Base-by-base conservation (phyloP, 176 grass and related monocot genomes). In the Tillandsia fasciculata region DNA sequence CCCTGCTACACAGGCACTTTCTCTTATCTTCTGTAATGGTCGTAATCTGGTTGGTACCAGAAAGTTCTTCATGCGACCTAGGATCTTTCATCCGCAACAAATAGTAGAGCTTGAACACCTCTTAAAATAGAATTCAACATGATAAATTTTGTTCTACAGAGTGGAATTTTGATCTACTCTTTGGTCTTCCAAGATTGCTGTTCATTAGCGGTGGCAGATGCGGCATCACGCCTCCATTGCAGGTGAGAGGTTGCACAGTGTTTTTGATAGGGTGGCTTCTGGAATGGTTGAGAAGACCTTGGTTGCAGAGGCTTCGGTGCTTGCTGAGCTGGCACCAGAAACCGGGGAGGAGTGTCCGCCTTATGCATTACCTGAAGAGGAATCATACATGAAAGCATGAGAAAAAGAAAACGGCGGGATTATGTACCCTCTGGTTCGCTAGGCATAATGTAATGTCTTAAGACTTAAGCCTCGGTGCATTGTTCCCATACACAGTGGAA, bases 191-290 rank as follows among this genome's bases (percentile, higher is more conserved):
- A 74, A 27, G 53, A 69, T 54, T 57, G 72, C 70, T 80, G 48
- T 65, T 51, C 48, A 17, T 29, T 70, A 65, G 66, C 28, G 70
- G 71, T 67, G 70, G 52, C 74, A 74, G 53, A 68, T 50, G 67
- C 26, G 13, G 53, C 72, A 2, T 96, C 88, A 10, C 92, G 82
- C 73, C 76, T 91, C 92, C 92, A 96, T 68, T 89, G 88, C 51
- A 89, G 83, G 67, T 84, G 88, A 77, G 82, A 63, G 24, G 64
- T 64, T 15, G 66, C 14, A 50, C 22, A 51, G 12, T 76, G 71
- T 64, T 64, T 64, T 83, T 70, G 80, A 67, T 49, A 17, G 24
- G 7, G 15, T 78, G 15, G 47, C 49, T 88, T 84, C 82, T 57
- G 68, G 64, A 24, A 68, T 22, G 9, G 57, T 24, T 50, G 66